phyloP scores from a whole-genome alignment of 164 flowering plant genomes.

The Kalanchoe fedtschenkoi region DNA sequence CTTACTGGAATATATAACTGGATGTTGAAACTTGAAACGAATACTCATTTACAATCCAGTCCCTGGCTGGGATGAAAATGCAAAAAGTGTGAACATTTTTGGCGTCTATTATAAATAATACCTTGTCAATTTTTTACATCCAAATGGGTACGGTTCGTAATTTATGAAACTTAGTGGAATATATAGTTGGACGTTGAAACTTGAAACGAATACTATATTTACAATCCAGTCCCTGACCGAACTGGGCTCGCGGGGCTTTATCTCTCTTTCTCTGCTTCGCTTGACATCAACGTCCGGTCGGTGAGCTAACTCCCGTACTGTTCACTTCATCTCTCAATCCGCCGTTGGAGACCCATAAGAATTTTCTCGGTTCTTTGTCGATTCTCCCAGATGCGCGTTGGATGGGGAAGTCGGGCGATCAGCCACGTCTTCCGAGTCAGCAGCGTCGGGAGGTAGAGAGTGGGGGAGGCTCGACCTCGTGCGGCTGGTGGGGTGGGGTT shows the following conservation, averaged over 20 bases:
- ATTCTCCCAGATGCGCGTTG: neutral
- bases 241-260: neutral
- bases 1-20: no score
- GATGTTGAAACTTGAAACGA: neutral
- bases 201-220: neutral
- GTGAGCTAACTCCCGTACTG: neutral
- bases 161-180: neutral
- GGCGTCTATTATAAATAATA: no score
- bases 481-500: slow-evolving; percentile 12
- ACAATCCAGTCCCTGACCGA: neutral
- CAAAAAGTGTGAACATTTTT: no score
- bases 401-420: slow-evolving; percentile 1
- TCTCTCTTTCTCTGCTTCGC: slow-evolving; percentile 18
- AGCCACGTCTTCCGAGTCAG: neutral
- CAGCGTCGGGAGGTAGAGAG: neutral
- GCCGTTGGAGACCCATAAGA: neutral
- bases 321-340: neutral
- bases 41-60: neutral
- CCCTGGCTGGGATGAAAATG: neutral
- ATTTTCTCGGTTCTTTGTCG: neutral
- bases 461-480: neutral
- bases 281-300: slow-evolving; percentile 11
- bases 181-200: no score
- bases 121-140: neutral
- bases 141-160: no score